Evolutionary conservation across 495 filamentous ascomycete genomes (phyloP).

Genomic region (Entonaema liquescens): DNA sequence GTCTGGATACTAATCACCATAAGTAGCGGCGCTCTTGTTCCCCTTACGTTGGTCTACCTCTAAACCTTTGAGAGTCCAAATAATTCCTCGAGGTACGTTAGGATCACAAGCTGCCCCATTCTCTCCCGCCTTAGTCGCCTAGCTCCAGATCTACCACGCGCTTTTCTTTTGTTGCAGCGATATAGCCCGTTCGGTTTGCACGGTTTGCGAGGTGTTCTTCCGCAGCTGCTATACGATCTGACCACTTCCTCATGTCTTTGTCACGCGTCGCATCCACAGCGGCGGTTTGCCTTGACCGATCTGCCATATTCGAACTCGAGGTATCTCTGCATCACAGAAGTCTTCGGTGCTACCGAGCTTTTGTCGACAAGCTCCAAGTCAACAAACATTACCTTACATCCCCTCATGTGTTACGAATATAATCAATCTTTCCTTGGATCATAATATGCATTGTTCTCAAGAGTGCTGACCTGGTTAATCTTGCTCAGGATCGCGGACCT

Average conservation of each 20-base stretch:
- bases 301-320: conserved; percentile 3
- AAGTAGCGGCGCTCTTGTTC: conserved; percentile 6
- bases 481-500: conserved; percentile 11
- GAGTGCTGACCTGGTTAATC: conserved; percentile 28
- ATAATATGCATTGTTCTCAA: conserved; percentile 3
- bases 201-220: conserved; percentile 24
- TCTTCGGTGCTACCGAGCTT: conserved; percentile 24
- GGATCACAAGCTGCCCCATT: conserved; percentile 40
- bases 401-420: conserved; percentile 15
- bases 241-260: conserved; percentile 16
- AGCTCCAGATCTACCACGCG: conserved; percentile 37
- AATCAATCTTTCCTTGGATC: conserved; percentile 1
- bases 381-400: conserved; percentile 24
- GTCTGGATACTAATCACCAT: conserved; percentile 3
- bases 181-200: conserved; percentile 26
- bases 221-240: conserved; percentile 14
- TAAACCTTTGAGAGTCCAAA: conserved; percentile 4
- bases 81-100: conserved; percentile 36
- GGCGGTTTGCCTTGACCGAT: not conserved
- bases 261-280: conserved; percentile 27
- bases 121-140: conserved; percentile 26
- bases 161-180: conserved; percentile 33
- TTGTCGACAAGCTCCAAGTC: conserved; percentile 12
- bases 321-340: conserved; percentile 8
- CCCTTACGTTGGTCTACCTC: not conserved